Evolutionary conservation across 257 asterid genomes (phyloP).

Genomic region (Nicotiana otophora): DNA sequence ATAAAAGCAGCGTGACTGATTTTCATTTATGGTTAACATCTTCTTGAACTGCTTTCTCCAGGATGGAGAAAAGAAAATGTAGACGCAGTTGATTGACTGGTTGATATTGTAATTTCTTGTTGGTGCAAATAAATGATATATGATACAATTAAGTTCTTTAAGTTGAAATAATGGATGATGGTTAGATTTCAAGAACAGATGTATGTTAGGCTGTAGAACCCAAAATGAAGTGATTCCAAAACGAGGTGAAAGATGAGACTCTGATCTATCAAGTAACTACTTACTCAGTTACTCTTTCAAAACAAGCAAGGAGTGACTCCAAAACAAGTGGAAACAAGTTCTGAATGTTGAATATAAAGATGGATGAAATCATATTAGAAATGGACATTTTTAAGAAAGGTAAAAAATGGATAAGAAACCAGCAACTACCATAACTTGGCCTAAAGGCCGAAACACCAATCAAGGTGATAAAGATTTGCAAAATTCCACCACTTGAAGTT

Average conservation of each 20-base stretch:
- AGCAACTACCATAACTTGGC: neutral
- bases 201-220: neutral
- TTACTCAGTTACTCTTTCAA: neutral
- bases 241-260: neutral
- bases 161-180: neutral
- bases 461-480: neutral
- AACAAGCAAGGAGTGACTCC: neutral
- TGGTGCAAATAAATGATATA: neutral
- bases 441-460: neutral
- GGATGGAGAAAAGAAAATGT: neutral
- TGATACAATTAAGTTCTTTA: neutral
- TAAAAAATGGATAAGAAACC: neutral
- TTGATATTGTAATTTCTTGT: neutral
- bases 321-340: neutral
- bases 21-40: neutral
- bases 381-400: neutral
- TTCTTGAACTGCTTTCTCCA: neutral
- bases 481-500: neutral
- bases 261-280: neutral
- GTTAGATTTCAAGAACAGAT: neutral
- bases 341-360: neutral
- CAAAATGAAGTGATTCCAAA: neutral
- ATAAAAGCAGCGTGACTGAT: neutral
- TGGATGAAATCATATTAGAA: neutral
- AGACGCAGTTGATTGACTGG: no score